Percentiles rank a stretch among this genome's conserved stretches.
phyloP scores from a whole-genome alignment of 148 eudicot genomes.

The Cornus suecica region DNA sequence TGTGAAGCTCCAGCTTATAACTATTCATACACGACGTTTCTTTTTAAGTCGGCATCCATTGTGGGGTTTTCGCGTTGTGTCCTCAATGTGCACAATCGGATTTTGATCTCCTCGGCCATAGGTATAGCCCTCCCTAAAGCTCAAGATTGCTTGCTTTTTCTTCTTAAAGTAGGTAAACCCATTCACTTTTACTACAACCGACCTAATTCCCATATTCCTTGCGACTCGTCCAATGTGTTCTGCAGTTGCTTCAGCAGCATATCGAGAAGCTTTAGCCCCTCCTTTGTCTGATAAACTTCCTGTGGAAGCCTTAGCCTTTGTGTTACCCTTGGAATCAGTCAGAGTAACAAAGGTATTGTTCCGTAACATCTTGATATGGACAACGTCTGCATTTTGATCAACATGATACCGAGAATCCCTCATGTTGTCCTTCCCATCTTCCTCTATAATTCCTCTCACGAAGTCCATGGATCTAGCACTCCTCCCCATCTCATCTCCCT shows the following conservation, averaged over 20 bases:
- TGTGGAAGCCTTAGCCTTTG: slow-evolving; percentile 57
- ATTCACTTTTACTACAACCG: slow-evolving; percentile 80
- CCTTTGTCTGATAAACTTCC: slow-evolving; percentile 62
- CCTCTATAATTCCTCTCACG: slow-evolving; percentile 40
- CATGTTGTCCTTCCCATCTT: slow-evolving; percentile 13
- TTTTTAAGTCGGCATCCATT: slow-evolving; percentile 88
- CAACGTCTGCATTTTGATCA: slow-evolving; percentile 69
- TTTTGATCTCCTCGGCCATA: slow-evolving; percentile 47
- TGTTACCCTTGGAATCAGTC: slow-evolving; percentile 83
- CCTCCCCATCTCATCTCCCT: slow-evolving; percentile 34
- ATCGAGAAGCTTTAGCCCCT: slow-evolving; percentile 59
- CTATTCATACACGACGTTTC: slow-evolving; percentile 45
- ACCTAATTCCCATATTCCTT: slow-evolving; percentile 55
- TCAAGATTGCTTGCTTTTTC: slow-evolving; percentile 73
- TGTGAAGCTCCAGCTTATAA: too few species aligned
- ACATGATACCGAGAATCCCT: slow-evolving; percentile 15
- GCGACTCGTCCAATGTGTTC: slow-evolving; percentile 78
- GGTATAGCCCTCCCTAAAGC: slow-evolving; percentile 81
- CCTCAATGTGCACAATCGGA: slow-evolving; percentile 76
- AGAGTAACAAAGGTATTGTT: slow-evolving; percentile 84
- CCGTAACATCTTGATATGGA: slow-evolving; percentile 69
- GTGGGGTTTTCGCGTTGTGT: slow-evolving; percentile 82
- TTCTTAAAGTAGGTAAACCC: slow-evolving; percentile 80
- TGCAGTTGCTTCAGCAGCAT: slow-evolving; percentile 82
- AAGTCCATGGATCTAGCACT: slow-evolving; percentile 27